A percentile compares a stretch with the other conserved stretches of the same genome.
phyloP scores from a whole-genome alignment of 2,329 filamentous ascomycete species.

The Pseudopyricularia cyperi region DNA sequence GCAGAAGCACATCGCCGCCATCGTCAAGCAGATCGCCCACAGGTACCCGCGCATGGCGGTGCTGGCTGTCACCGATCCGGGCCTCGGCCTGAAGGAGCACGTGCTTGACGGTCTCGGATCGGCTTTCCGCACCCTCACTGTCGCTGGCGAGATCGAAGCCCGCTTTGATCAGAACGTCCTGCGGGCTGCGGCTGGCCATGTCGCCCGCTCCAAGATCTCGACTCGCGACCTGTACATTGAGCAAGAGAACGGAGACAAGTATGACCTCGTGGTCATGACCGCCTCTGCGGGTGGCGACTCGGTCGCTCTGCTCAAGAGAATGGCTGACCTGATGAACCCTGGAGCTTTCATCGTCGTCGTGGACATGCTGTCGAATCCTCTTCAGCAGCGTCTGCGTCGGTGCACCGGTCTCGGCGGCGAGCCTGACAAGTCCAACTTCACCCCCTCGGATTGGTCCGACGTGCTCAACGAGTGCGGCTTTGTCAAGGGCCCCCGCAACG shows the following conservation, averaged over 20 bases:
- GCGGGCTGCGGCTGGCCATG: neutral
- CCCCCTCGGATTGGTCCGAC: slow-evolving; percentile 19
- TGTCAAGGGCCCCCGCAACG: slow-evolving; percentile 12
- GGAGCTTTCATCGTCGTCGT: slow-evolving; percentile 19
- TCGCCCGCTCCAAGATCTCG: slow-evolving; percentile 7
- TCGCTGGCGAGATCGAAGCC: slow-evolving; percentile 10
- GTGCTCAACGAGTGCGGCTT: slow-evolving; percentile 21
- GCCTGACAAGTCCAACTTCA: slow-evolving; percentile 1
- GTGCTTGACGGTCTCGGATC: slow-evolving; percentile 17
- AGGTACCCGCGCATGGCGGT: slow-evolving; percentile 24
- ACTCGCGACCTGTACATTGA: slow-evolving; percentile 11
- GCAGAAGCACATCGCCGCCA: slow-evolving; percentile 18
- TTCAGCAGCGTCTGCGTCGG: slow-evolving; percentile 10
- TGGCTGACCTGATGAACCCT: slow-evolving; percentile 12
- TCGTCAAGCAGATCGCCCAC: slow-evolving; percentile 24
- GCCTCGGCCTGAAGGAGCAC: slow-evolving; percentile 15
- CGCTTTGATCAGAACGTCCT: slow-evolving; percentile 9
- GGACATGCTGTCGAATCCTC: slow-evolving; percentile 9
- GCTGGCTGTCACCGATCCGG: slow-evolving; percentile 20
- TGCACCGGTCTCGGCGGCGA: neutral
- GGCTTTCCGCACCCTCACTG: slow-evolving; percentile 17
- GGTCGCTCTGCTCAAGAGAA: slow-evolving; percentile 6
- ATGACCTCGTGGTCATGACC: slow-evolving; percentile 15
- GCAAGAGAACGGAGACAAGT: slow-evolving; percentile 2
- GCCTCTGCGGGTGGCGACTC: slow-evolving; percentile 8